Conservation (phyloP, 2,329 filamentous ascomycete species). For the Coniella lustricola region DNA sequence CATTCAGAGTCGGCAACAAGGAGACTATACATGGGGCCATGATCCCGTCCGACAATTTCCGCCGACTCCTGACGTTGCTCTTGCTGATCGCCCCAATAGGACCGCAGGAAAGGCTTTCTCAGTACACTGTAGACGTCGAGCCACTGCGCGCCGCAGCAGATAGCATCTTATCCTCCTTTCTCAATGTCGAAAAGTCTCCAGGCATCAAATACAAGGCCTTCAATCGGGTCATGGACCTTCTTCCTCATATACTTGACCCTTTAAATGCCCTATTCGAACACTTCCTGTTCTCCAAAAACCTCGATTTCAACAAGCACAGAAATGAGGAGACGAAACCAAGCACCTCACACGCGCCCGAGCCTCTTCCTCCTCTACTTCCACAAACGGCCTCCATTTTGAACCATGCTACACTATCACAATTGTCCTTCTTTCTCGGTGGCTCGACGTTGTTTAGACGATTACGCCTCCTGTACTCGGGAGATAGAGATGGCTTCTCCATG, state of each 20-base stretch:
- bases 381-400: constrained; percentile 55
- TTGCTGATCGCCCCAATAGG: constrained; percentile 59
- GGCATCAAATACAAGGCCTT: constrained; percentile 58
- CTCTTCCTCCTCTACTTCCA: constrained; percentile 36
- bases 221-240: constrained; percentile 48
- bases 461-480: constrained; percentile 62
- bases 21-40: constrained; percentile 54
- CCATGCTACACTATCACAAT: constrained; percentile 56
- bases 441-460: constrained; percentile 58
- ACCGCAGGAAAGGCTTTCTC: constrained; percentile 57
- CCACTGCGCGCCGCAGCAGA: constrained; percentile 56
- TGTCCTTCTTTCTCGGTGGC: constrained; percentile 66
- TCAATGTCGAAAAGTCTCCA: constrained; percentile 56
- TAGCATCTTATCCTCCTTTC: constrained; percentile 58
- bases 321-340: constrained; percentile 28
- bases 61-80: constrained; percentile 63
- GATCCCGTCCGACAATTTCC: constrained; percentile 67
- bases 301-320: constrained; percentile 55
- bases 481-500: constrained; percentile 67
- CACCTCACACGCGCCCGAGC: constrained; percentile 1
- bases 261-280: constrained; percentile 65
- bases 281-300: constrained; percentile 66
- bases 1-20: constrained; percentile 45
- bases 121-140: constrained; percentile 50
- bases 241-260: constrained; percentile 61